Percentiles rank a stretch among this genome's conserved stretches.
phyloP scores from a whole-genome alignment of 2,329 filamentous ascomycete species.

The Aspergillus clavatus region DNA sequence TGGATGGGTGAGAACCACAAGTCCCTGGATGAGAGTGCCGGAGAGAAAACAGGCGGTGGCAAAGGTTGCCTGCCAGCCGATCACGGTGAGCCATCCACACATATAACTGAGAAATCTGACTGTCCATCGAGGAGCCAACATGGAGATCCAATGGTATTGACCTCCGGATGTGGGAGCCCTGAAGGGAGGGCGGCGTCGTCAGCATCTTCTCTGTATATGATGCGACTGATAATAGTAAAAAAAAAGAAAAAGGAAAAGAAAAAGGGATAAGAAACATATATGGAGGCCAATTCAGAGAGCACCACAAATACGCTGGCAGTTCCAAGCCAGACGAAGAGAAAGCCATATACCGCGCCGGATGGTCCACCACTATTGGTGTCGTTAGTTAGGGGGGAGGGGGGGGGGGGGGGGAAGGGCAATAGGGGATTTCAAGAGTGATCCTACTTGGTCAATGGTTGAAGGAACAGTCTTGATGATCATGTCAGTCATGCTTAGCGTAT shows the following conservation, averaged over 20 bases:
- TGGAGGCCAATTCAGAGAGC: slow-evolving; percentile 30
- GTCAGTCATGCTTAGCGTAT: not conserved
- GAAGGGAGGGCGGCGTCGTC: not conserved
- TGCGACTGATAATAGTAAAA: too few relatives aligned
- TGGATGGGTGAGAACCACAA: slow-evolving; percentile 33
- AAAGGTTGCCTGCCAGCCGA: slow-evolving; percentile 43
- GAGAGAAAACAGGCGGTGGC: slow-evolving; percentile 33
- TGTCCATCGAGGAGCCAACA: slow-evolving; percentile 33
- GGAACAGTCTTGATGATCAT: slow-evolving; percentile 3
- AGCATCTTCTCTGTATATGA: not conserved
- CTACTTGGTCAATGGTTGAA: slow-evolving; percentile 11
- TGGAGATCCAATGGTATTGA: slow-evolving; percentile 39
- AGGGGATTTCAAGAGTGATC: too few relatives aligned
- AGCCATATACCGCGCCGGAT: slow-evolving; percentile 30
- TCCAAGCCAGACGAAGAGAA: slow-evolving; percentile 30
- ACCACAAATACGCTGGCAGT: slow-evolving; percentile 22
- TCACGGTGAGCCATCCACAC: slow-evolving; percentile 38
- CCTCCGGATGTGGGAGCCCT: slow-evolving; percentile 35
- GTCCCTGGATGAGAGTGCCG: slow-evolving; percentile 33
- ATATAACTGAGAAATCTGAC: slow-evolving; percentile 39
- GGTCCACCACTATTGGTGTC: slow-evolving; percentile 27
- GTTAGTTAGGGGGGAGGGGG: not conserved
- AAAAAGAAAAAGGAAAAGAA: too few relatives aligned
- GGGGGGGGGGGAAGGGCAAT: too few relatives aligned
- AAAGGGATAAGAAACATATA: slow-evolving; percentile 15